Evolutionary conservation across 2,329 filamentous ascomycete species (phyloP).

Genomic region (Cladophialophora chaetospira): DNA sequence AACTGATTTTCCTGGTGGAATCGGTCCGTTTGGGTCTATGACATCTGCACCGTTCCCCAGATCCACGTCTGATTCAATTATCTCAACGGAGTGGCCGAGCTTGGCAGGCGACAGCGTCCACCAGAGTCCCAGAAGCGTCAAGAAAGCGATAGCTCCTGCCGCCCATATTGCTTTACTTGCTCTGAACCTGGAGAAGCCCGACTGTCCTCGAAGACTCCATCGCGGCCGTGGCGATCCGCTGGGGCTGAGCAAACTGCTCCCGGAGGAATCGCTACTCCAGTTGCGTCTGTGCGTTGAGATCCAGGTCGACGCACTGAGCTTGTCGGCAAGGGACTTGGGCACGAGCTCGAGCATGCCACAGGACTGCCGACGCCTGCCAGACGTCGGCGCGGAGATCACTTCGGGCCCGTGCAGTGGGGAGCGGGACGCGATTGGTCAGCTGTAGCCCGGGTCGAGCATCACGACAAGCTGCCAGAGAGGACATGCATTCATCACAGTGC

Average conservation of each 20-base stretch:
- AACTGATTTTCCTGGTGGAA: constrained; percentile 29
- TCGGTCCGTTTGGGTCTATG: constrained; percentile 17
- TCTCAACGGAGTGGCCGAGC: neutral
- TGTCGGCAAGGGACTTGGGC: constrained; percentile 17
- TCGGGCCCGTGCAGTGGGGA: constrained; percentile 7
- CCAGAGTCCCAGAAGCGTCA: constrained; percentile 17
- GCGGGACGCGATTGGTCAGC: constrained; percentile 1
- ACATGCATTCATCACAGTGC: neutral
- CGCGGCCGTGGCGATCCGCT: constrained; percentile 15
- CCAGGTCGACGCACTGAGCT: constrained; percentile 8
- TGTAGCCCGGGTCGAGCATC: neutral
- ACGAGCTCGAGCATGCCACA: constrained; percentile 22
- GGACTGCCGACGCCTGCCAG: constrained; percentile 4
- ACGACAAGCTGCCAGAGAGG: neutral
- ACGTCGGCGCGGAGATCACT: constrained; percentile 4
- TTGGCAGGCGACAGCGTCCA: neutral
- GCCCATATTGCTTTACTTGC: constrained; percentile 23
- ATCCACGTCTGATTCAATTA: neutral
- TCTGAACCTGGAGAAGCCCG: constrained; percentile 21
- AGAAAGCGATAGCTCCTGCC: constrained; percentile 19
- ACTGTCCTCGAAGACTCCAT: constrained; percentile 18
- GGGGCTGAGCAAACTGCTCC: constrained; percentile 19
- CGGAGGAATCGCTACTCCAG: constrained; percentile 17
- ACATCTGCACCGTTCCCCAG: neutral
- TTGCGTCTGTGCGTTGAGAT: constrained; percentile 11